A percentile compares a stretch with the other conserved stretches of the same genome.
phyloP scores from a whole-genome alignment of 768 basidiomycete species.

The Leccinellum rugosiceps region DNA sequence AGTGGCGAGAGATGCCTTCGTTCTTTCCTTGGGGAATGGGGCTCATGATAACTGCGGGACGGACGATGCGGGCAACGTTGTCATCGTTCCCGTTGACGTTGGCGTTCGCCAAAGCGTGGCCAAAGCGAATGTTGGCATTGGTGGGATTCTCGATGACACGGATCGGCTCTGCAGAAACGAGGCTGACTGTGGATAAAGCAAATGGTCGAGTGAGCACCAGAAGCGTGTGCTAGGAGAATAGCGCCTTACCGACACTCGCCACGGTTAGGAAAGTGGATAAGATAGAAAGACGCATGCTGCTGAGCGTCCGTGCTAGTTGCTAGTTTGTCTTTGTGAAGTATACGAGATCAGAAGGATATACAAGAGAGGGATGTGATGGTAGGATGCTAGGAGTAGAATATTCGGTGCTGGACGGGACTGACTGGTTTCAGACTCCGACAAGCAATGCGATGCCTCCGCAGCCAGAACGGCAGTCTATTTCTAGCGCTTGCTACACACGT shows the following conservation, averaged over 20 bases:
- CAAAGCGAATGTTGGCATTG: slow-evolving; percentile 37
- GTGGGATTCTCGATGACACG: slow-evolving; percentile 40
- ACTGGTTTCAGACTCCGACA: slow-evolving; percentile 23
- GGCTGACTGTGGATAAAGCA: slow-evolving; percentile 18
- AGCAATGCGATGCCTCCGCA: background rate
- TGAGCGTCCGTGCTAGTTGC: background rate
- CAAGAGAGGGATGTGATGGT: background rate
- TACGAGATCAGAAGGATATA: slow-evolving; percentile 1
- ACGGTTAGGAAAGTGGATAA: slow-evolving; percentile 37
- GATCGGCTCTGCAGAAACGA: slow-evolving; percentile 50
- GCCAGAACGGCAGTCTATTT: background rate
- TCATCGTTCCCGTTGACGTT: slow-evolving; percentile 29
- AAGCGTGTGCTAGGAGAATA: background rate
- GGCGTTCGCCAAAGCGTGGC: slow-evolving; percentile 34
- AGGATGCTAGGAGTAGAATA: background rate
- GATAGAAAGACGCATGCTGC: slow-evolving; percentile 37
- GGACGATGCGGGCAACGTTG: slow-evolving; percentile 21
- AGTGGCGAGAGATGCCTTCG: slow-evolving; percentile 20
- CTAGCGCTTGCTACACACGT: background rate
- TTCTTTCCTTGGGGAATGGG: slow-evolving; percentile 9
- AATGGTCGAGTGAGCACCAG: background rate
- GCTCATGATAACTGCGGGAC: slow-evolving; percentile 8
- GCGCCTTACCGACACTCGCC: slow-evolving; percentile 31
- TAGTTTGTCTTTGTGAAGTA: background rate
- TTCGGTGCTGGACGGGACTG: slow-evolving; percentile 2